Evolutionary conservation across 2,329 filamentous ascomycete genomes (phyloP).

Genomic region (Venturia carpophila): DNA sequence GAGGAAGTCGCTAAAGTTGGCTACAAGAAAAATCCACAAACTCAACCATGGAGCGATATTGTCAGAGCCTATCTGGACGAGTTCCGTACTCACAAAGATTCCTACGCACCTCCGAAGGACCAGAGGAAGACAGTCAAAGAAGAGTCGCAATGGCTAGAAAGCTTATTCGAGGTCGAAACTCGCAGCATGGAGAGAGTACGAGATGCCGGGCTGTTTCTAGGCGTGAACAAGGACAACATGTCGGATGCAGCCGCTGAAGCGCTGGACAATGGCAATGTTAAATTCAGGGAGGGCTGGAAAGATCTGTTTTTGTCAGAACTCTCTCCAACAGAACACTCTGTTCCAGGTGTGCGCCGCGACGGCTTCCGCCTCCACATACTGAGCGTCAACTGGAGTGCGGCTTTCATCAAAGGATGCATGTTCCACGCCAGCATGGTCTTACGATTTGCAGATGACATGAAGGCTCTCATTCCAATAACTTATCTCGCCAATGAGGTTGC

Average conservation of each 20-base stretch:
- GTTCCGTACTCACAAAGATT: slow-evolving; percentile 28
- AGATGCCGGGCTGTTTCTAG: slow-evolving; percentile 33
- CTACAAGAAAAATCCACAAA: slow-evolving; percentile 20
- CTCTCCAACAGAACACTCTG: slow-evolving; percentile 20
- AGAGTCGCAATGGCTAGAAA: slow-evolving; percentile 33
- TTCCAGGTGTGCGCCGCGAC: background rate
- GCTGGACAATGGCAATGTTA: slow-evolving; percentile 27
- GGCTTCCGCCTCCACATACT: slow-evolving; percentile 9
- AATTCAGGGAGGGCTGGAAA: slow-evolving; percentile 32
- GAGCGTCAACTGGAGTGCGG: slow-evolving; percentile 40
- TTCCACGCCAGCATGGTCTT: background rate
- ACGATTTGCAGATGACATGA: background rate
- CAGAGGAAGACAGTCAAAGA: slow-evolving; percentile 28
- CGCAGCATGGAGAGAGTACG: slow-evolving; percentile 36
- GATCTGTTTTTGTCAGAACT: slow-evolving; percentile 24
- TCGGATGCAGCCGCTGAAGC: slow-evolving; percentile 24
- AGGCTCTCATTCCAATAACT: background rate
- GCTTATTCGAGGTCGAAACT: slow-evolving; percentile 33
- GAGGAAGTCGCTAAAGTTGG: slow-evolving; percentile 35
- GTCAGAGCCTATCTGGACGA: slow-evolving; percentile 37
- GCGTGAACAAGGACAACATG: slow-evolving; percentile 30
- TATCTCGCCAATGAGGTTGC: background rate
- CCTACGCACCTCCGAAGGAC: slow-evolving; percentile 25
- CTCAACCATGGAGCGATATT: slow-evolving; percentile 30
- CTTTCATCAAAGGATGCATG: slow-evolving; percentile 30